Conservation (phyloP, 1,284 basidiomycete genomes). For the Salmacisia buchloeana region DNA sequence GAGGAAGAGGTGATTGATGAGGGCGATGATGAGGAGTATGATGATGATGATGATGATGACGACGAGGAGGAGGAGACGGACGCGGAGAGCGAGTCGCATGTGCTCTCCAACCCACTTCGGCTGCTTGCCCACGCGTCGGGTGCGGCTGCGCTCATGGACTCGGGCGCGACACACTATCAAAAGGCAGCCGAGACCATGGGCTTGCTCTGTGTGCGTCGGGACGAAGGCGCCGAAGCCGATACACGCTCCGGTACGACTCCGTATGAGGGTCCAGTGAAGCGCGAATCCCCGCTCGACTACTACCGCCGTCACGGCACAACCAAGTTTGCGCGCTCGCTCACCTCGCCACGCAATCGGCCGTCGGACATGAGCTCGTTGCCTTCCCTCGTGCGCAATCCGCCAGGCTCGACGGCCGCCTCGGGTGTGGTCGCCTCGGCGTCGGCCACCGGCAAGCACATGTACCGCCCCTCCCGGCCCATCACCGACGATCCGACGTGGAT, state of each 20-base stretch:
- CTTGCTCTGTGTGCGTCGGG: background rate
- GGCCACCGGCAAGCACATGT: background rate
- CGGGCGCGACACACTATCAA: conserved; percentile 10
- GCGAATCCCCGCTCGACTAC: conserved; percentile 24
- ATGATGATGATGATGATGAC: conserved; percentile 29
- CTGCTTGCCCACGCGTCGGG: conserved; percentile 37
- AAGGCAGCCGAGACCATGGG: background rate
- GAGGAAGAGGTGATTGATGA: background rate
- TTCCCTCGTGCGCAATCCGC: background rate
- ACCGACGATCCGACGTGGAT: background rate
- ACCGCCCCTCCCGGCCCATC: background rate
- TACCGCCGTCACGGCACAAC: conserved; percentile 7
- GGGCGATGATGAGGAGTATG: conserved; percentile 5
- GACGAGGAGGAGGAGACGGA: conserved; percentile 36
- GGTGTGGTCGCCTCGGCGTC: background rate
- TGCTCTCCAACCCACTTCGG: conserved; percentile 36
- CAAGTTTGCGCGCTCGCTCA: background rate
- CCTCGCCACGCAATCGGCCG: background rate
- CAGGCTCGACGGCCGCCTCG: background rate
- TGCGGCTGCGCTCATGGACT: conserved; percentile 27
- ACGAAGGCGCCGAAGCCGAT: background rate
- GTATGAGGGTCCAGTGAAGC: conserved; percentile 26
- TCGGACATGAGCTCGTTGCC: background rate
- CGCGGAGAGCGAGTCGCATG: conserved; percentile 32
- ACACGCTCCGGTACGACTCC: conserved; percentile 25